Evolutionary conservation across 2,329 filamentous ascomycete genomes (phyloP).

Genomic region (Spiromastix sp.): DNA sequence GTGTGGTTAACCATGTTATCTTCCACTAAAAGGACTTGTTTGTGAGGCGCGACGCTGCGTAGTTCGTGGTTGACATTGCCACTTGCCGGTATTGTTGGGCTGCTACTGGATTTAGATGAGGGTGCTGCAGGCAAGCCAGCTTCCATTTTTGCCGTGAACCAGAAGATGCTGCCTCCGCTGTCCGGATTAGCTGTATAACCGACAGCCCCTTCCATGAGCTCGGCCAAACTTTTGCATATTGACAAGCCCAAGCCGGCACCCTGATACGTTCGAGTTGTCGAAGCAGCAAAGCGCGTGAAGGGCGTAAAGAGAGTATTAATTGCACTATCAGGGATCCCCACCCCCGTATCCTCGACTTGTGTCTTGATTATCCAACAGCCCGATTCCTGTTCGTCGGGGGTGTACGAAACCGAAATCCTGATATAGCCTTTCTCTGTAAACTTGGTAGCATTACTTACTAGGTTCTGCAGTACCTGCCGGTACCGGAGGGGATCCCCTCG

Average conservation of each 20-base stretch:
- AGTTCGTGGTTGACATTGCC: constrained; percentile 26
- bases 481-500: constrained; percentile 51
- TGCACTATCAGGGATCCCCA: constrained; percentile 40
- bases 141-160: constrained; percentile 35
- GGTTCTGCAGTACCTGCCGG: constrained; percentile 53
- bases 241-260: constrained; percentile 48
- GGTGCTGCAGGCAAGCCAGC: no score
- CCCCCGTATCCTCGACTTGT: constrained; percentile 45
- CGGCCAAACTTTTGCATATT: constrained; percentile 47
- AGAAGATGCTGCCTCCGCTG: constrained; percentile 41
- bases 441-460: constrained; percentile 51
- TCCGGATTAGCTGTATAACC: constrained; percentile 37
- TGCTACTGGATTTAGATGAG: no score
- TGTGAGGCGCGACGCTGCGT: constrained; percentile 27
- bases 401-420: constrained; percentile 32
- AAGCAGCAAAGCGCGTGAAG: constrained; percentile 46
- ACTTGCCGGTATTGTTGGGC: no score
- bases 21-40: constrained; percentile 32
- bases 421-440: constrained; percentile 50
- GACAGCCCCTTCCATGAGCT: constrained; percentile 47
- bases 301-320: constrained; percentile 43
- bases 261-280: constrained; percentile 39
- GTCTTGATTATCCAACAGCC: constrained; percentile 41
- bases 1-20: constrained; percentile 35
- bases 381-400: constrained; percentile 30